Base-by-base conservation (phyloP, 2,329 filamentous ascomycete genomes). In the Botryotinia calthae region DNA sequence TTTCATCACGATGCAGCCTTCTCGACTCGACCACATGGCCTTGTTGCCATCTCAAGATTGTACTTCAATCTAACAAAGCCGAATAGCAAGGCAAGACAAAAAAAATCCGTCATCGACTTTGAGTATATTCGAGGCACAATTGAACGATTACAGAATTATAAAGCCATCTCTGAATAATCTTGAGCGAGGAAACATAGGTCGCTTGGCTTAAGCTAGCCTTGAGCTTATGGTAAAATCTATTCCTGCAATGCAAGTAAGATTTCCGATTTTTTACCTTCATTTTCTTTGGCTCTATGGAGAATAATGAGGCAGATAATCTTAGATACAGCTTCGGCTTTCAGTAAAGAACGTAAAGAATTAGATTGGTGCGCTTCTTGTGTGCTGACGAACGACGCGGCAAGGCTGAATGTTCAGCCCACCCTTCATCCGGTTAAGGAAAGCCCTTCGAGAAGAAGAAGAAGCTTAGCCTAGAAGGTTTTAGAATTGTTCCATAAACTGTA, bases 41-140 rank as follows among this genome's bases (percentile, higher is more conserved):
- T 28, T 67, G 40, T 56, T 37, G 18, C 65, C 18, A 67, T 67
- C 37, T 25, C 18, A 68, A 56, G 37, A 68, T 56, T 56, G 48
- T 16, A 68, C 65, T 44, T 56, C 48, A 67, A 56, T 31, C 65
- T 56, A 37, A 22, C 2, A 56, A 56, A 42, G 18, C 65, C 9
- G 48, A 56, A 25, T 7, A 42, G n/a, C 1, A 31, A 42, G 65
- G 22, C 18, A n/a, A 42, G 25, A 12, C 22, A 56, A 31, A 22
- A 2, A 31, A 31, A 37, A 37, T 37, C 8, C 48, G 18, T 10
- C n/a, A 42, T 10, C 37, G 48, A 31, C n/a, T 56, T 10, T 68
- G 10, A 10, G 37, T 42, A 44, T 31, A 68, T 37, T 34, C 18
- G 54, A 31, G 48, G 48, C 34, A 42, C 34, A 67, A 28, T 34